Evolutionary conservation across 805 yeast species (phyloP).

Genomic region (Saccharomyces kudriavzevii): DNA sequence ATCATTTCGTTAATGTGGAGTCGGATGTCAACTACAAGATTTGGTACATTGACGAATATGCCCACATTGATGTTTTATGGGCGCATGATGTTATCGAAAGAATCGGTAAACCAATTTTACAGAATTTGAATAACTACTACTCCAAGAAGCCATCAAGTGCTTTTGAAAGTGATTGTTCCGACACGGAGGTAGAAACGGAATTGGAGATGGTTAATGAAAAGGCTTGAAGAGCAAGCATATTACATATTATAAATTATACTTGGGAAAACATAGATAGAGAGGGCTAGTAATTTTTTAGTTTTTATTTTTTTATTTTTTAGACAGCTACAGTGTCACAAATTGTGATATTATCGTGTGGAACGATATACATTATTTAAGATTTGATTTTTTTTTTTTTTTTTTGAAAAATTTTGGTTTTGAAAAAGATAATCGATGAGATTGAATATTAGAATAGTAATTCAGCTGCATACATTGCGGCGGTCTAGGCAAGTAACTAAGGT

Average conservation of each 20-base stretch:
- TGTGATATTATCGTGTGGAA: neutral
- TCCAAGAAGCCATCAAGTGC: neutral
- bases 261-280: neutral
- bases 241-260: neutral
- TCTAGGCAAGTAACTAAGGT: neutral
- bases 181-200: neutral
- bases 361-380: no score
- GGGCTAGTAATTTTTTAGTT: neutral
- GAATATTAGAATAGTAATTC: neutral
- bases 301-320: neutral
- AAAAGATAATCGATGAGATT: neutral
- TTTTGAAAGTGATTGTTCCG: neutral
- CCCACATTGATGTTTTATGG: constrained; percentile 94
- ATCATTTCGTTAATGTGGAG: constrained; percentile 59
- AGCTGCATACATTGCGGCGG: neutral
- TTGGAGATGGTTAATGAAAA: neutral
- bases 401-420: neutral
- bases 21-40: constrained; percentile 22
- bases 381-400: neutral
- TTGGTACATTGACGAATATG: constrained; percentile 48
- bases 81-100: constrained; percentile 62
- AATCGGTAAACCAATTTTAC: constrained; percentile 47
- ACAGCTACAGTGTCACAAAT: neutral
- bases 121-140: constrained; percentile 21
- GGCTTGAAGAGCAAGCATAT: neutral